A percentile compares a stretch with the other conserved stretches of the same genome.
phyloP scores from a whole-genome alignment of 2,329 filamentous ascomycete genomes.

The Rutstroemia sp. region DNA sequence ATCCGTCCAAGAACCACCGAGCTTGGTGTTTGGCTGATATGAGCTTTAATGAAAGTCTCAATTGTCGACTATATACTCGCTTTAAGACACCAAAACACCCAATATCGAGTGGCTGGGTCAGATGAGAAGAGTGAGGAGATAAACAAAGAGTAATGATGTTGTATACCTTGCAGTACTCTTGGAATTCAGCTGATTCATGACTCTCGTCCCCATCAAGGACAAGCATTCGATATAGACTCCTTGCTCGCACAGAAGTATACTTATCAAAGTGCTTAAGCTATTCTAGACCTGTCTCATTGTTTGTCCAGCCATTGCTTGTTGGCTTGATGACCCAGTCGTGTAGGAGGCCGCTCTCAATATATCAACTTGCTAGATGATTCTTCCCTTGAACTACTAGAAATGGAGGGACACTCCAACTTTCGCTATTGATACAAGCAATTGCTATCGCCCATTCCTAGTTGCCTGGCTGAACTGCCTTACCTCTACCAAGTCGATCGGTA shows the following conservation, averaged over 20 bases:
- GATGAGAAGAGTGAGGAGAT: slow-evolving; percentile 30
- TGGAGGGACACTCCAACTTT: no score
- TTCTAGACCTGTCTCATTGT: no score
- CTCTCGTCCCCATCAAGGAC: slow-evolving; percentile 10
- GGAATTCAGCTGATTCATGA: neutral
- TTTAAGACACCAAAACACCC: slow-evolving; percentile 33
- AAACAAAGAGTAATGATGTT: slow-evolving; percentile 31
- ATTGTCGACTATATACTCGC: slow-evolving; percentile 27
- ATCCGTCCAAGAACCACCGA: slow-evolving; percentile 11
- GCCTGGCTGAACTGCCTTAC: no score
- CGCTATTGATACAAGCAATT: no score
- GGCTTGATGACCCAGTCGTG: no score
- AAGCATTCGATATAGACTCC: slow-evolving; percentile 10
- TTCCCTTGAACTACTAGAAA: no score
- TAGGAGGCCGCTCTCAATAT: no score
- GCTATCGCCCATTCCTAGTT: no score
- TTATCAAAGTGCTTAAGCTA: no score
- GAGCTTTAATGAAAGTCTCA: slow-evolving; percentile 22
- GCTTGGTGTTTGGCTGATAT: slow-evolving; percentile 29
- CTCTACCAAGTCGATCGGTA: no score
- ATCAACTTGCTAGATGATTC: no score
- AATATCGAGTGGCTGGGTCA: slow-evolving; percentile 35
- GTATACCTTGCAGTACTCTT: slow-evolving; percentile 25
- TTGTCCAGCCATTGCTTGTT: no score
- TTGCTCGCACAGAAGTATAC: slow-evolving; percentile 5